phyloP scores from a whole-genome alignment of 2,329 filamentous ascomycete species.

The Botrytis tulipae region DNA sequence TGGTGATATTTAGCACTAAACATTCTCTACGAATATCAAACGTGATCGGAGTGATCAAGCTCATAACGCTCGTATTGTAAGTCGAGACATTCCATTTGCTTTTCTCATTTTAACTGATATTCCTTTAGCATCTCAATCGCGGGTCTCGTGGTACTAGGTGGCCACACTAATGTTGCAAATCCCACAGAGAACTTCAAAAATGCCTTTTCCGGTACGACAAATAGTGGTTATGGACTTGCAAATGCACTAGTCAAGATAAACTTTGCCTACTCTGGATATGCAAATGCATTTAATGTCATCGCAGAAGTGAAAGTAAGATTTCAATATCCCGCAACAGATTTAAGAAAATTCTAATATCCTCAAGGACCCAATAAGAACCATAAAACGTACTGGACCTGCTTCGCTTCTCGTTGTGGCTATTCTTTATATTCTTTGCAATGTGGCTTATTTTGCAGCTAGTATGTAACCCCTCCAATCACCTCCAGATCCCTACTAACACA shows the following conservation, averaged over 20 bases:
- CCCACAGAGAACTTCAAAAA: conserved; percentile 55
- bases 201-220: conserved; percentile 50
- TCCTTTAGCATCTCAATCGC: conserved; percentile 50
- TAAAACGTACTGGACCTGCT: conserved; percentile 50
- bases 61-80: conserved; percentile 59
- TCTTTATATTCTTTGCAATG: conserved; percentile 58
- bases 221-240: conserved; percentile 50
- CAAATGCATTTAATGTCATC: conserved; percentile 60
- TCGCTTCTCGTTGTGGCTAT: conserved; percentile 52
- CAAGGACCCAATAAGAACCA: conserved; percentile 55
- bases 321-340: too few species aligned
- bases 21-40: conserved; percentile 57
- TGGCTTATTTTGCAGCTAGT: conserved; percentile 59
- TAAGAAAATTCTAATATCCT: background rate
- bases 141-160: conserved; percentile 61
- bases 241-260: conserved; percentile 59
- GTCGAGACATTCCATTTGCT: conserved; percentile 22
- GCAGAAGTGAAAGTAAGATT: conserved; percentile 53
- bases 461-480: background rate
- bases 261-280: conserved; percentile 57
- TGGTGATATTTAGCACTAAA: conserved; percentile 54
- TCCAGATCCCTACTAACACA: background rate
- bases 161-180: conserved; percentile 49
- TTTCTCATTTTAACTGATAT: background rate
- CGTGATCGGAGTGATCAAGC: conserved; percentile 56